Base-by-base conservation (phyloP, 2,329 filamentous ascomycete species). In the Penicillium sp. region DNA sequence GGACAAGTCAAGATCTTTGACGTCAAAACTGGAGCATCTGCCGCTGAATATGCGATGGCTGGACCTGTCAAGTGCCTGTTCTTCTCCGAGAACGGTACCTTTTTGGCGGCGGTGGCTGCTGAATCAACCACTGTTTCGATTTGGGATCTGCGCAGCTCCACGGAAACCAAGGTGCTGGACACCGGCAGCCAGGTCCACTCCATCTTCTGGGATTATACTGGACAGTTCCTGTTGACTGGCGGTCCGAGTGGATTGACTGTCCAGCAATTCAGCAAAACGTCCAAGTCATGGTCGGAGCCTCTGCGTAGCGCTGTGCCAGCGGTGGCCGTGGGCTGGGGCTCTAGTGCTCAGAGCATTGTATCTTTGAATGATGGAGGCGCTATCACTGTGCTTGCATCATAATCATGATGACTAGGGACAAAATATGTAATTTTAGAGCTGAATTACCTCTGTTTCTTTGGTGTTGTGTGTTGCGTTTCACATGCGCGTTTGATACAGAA, bases 31-130 rank as follows among this genome's bases (percentile, higher is more conserved):
- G 83, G 88, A 25, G 77, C 82, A 43, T 75, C 80, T 49, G 85
- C 86, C 17, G 86, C 86, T 17, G 80, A 77, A 38, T 95, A 93
- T 63, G 70, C 73, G 6, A 65, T 72, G 43, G 59, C 65, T 15
- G 79, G 80, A 0, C 80, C 88, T 0, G 75, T 95, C 2, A 79
- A 85, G 53, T 77, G 80, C 8, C 69, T 98, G 27, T 74, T 77
- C 41, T 98, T 98, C 67, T 95, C 89, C 0, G 92, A 98, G 64
- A 98, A 98, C 54, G 92, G 92, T 15, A 95, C 85, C 55, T 96
- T 89, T 86, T 81, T 98, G 48, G 90, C 90, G 1, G 84, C 87
- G 4, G 82, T 82, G 6, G 80, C 83, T 41, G 81, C 87, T 62
- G 81, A 80, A 18, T 85, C 88, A 48, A 84, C 80, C 14, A 82